Evolutionary conservation across 2,329 filamentous ascomycete species (phyloP).

Genomic region (Shiraia bambusicola): DNA sequence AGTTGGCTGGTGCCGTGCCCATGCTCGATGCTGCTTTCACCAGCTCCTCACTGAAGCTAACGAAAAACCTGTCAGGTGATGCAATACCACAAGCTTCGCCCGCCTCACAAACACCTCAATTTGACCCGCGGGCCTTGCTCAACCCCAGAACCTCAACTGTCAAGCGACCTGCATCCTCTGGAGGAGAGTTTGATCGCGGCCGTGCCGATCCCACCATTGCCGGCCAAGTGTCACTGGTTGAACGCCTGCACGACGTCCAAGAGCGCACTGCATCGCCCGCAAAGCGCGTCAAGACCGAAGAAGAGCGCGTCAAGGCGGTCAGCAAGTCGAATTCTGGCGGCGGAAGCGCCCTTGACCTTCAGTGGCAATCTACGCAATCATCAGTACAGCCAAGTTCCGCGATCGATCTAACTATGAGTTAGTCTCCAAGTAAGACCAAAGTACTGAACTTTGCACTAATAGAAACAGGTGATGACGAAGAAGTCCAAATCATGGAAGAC

Average conservation of each 20-base stretch:
- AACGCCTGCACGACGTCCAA: conserved; percentile 74
- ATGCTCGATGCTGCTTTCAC: conserved; percentile 3
- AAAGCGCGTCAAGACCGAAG: conserved; percentile 36
- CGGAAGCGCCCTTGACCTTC: conserved; percentile 47
- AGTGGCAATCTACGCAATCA: conserved; percentile 31
- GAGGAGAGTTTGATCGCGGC: conserved; percentile 24
- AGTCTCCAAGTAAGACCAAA: conserved; percentile 5
- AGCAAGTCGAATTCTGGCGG: conserved; percentile 16
- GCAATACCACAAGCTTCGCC: conserved; percentile 11
- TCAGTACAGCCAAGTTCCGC: conserved; percentile 10
- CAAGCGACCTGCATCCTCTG: conserved; percentile 35
- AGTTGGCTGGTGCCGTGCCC: background rate
- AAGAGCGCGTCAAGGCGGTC: conserved; percentile 21
- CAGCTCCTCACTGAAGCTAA: conserved; percentile 18
- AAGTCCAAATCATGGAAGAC: conserved; percentile 60
- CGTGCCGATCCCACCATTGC: conserved; percentile 19
- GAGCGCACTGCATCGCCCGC: conserved; percentile 61
- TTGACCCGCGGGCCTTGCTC: conserved; percentile 36
- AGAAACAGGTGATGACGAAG: conserved; percentile 58
- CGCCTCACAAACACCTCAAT: conserved; percentile 13
- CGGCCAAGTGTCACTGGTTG: conserved; percentile 65
- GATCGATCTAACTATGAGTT: conserved; percentile 43
- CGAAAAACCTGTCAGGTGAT: conserved; percentile 20
- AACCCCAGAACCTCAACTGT: conserved; percentile 34
- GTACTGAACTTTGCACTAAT: conserved; percentile 20